phyloP scores from a whole-genome alignment of 352 stramenopile species.

The Phytophthora pisi region DNA sequence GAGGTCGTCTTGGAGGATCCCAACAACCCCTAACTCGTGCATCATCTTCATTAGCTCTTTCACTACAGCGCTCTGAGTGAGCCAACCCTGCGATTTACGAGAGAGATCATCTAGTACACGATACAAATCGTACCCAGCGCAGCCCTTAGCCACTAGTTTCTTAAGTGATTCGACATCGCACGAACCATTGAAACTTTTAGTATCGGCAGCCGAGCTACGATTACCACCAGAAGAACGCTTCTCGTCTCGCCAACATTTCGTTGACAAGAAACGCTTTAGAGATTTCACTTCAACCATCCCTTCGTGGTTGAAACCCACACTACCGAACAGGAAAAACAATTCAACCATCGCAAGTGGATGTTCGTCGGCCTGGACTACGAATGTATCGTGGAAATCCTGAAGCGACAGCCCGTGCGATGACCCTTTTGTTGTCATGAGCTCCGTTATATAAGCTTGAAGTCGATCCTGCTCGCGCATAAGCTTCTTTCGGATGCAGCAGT shows the following conservation, averaged over 20 bases:
- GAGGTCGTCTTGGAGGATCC: conserved; percentile 11
- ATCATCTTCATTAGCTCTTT: conserved; percentile 36
- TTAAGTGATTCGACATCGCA: conserved; percentile 16
- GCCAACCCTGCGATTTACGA: conserved; percentile 10
- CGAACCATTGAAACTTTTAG: neutral
- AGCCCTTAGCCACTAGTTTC: conserved; percentile 20
- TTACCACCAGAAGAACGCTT: neutral
- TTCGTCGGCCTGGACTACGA: conserved; percentile 3
- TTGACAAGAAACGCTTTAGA: conserved; percentile 37
- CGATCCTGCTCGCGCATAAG: conserved; percentile 19
- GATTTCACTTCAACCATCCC: conserved; percentile 28
- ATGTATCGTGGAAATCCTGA: conserved; percentile 21
- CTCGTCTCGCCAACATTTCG: conserved; percentile 26
- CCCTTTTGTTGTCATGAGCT: conserved; percentile 21
- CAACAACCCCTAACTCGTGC: conserved; percentile 8
- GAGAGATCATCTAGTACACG: conserved; percentile 13
- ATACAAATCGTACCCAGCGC: conserved; percentile 40
- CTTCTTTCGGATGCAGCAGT: conserved; percentile 25
- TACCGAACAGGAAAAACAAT: conserved; percentile 49
- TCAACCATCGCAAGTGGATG: conserved; percentile 28
- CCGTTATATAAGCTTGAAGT: conserved; percentile 19
- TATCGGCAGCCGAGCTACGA: neutral
- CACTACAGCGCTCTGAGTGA: conserved; percentile 13
- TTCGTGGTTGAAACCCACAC: conserved; percentile 27
- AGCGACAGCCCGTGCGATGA: conserved; percentile 20